Conservation (phyloP, 2,329 filamentous ascomycete genomes). For the Fusarium armeniacum region DNA sequence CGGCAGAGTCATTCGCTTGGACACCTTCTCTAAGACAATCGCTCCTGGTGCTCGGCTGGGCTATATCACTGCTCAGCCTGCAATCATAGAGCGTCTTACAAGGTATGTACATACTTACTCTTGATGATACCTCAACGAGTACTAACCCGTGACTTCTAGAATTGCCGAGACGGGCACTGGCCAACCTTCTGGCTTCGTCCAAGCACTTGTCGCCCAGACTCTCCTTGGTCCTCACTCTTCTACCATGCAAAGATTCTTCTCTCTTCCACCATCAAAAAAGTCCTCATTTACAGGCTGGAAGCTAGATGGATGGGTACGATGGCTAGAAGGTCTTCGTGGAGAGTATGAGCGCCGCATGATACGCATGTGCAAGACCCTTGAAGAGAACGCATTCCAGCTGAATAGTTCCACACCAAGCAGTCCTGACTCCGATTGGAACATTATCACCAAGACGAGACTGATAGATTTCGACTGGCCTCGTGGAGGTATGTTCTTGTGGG, state of each 20-base stretch:
- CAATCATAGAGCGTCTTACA: slow-evolving; percentile 77
- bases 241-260: slow-evolving; percentile 58
- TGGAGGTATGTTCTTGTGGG: slow-evolving; percentile 94
- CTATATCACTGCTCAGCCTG: slow-evolving; percentile 90
- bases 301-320: slow-evolving; percentile 88
- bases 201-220: slow-evolving; percentile 82
- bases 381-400: slow-evolving; percentile 75
- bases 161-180: slow-evolving; percentile 85
- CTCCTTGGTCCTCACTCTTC: slow-evolving; percentile 76
- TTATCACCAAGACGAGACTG: slow-evolving; percentile 80
- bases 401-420: slow-evolving; percentile 69
- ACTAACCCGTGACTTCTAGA: slow-evolving; percentile 55
- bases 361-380: slow-evolving; percentile 80
- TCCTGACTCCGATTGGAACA: slow-evolving; percentile 75
- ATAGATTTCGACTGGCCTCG: slow-evolving; percentile 84
- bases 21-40: slow-evolving; percentile 94
- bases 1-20: slow-evolving; percentile 88
- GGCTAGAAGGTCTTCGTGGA: slow-evolving; percentile 87
- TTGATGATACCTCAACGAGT: background rate
- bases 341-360: slow-evolving; percentile 89
- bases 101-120: slow-evolving; percentile 42
- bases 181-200: slow-evolving; percentile 90
- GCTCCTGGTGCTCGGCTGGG: slow-evolving; percentile 91
- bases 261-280: slow-evolving; percentile 63
- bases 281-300: slow-evolving; percentile 75